Evolutionary conservation across 1,284 basidiomycete genomes (phyloP).

Genomic region (Apiotrichum akiyoshidainum): DNA sequence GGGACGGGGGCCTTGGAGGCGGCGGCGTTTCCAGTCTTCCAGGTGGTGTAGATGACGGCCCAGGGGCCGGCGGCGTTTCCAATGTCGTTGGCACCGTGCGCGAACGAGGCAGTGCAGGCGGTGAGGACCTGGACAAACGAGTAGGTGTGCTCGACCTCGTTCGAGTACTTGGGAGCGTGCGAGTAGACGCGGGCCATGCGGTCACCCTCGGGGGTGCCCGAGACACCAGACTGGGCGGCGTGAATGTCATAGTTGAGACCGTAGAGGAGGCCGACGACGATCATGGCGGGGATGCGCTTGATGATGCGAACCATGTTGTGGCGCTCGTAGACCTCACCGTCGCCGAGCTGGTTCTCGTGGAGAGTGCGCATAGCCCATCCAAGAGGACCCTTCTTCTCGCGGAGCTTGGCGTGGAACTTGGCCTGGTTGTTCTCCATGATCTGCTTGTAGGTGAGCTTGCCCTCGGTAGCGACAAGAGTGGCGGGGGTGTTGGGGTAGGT

Average conservation of each 20-base stretch:
- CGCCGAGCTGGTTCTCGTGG: slow-evolving; percentile 35
- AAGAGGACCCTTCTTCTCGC: slow-evolving; percentile 29
- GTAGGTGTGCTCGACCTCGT: slow-evolving; percentile 54
- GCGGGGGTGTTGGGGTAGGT: slow-evolving; percentile 4
- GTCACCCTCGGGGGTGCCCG: slow-evolving; percentile 46
- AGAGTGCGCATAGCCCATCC: slow-evolving; percentile 43
- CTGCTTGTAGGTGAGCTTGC: slow-evolving; percentile 24
- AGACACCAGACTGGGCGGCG: slow-evolving; percentile 45
- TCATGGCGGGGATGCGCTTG: slow-evolving; percentile 36
- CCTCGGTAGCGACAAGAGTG: slow-evolving; percentile 4
- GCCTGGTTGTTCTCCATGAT: slow-evolving; percentile 26
- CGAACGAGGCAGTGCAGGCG: slow-evolving; percentile 55
- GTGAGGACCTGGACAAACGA: slow-evolving; percentile 54
- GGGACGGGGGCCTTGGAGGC: slow-evolving; percentile 47
- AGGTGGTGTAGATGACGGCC: slow-evolving; percentile 49
- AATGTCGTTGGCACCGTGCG: slow-evolving; percentile 51
- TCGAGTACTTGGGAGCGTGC: slow-evolving; percentile 49
- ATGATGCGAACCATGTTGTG: slow-evolving; percentile 31
- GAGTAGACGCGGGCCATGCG: slow-evolving; percentile 38
- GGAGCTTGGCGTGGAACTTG: slow-evolving; percentile 36
- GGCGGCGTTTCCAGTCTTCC: slow-evolving; percentile 44
- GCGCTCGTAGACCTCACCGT: slow-evolving; percentile 37
- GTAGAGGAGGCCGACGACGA: slow-evolving; percentile 29
- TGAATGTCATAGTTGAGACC: slow-evolving; percentile 48
- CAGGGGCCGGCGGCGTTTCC: slow-evolving; percentile 54